Evolutionary conservation across 1,284 basidiomycete species (phyloP).

Genomic region (Hypsizygus ulmarius): DNA sequence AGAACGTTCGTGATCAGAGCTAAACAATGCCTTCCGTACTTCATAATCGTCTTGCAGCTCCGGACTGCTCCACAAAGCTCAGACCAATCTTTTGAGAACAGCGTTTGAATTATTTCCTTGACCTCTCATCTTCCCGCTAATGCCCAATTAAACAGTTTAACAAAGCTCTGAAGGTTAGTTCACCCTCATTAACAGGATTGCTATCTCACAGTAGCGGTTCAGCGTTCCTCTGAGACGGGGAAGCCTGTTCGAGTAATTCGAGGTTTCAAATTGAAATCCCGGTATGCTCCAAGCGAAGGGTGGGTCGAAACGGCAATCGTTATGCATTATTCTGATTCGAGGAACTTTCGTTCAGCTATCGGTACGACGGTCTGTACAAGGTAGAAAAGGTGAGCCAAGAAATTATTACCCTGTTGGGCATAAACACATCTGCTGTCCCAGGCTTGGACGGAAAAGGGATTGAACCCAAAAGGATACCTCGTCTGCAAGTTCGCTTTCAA

Average conservation of each 20-base stretch:
- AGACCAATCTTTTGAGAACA: constrained; percentile 74
- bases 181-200: not conserved
- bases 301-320: constrained; percentile 24
- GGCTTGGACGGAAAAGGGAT: constrained; percentile 70
- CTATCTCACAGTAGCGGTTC: constrained; percentile 1
- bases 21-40: not conserved
- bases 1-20: constrained; percentile 54
- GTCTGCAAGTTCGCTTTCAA: constrained; percentile 82
- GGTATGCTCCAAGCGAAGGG: constrained; percentile 73
- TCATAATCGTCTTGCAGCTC: constrained; percentile 43
- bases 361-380: constrained; percentile 81
- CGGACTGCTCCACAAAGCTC: constrained; percentile 81
- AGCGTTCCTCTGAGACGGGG: constrained; percentile 68
- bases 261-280: constrained; percentile 71
- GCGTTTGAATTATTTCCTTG: constrained; percentile 30
- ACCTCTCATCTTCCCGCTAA: constrained; percentile 2
- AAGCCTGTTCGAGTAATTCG: constrained; percentile 82
- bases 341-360: constrained; percentile 49
- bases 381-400: constrained; percentile 58
- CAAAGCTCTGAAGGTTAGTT: constrained; percentile 56
- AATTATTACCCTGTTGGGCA: not conserved
- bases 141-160: constrained; percentile 43
- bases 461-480: constrained; percentile 59
- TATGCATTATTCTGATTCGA: constrained; percentile 3
- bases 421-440: constrained; percentile 23